Base-by-base conservation (phyloP, 1,284 basidiomycete species). In the Trametes sp. region DNA sequence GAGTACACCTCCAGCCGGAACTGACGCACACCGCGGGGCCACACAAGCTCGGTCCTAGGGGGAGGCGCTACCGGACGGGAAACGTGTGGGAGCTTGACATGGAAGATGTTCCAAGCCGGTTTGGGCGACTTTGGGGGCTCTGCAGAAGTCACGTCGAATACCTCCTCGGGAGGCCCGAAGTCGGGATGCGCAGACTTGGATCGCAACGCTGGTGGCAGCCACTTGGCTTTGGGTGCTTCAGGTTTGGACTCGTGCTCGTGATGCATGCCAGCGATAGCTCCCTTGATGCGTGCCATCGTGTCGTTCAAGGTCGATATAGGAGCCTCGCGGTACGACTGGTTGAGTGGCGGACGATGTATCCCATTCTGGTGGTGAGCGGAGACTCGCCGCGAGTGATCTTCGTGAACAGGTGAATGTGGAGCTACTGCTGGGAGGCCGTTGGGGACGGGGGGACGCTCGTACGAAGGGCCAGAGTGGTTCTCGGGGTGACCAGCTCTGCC, bases 241-340 rank as follows among this genome's bases (percentile, higher is more conserved):
- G 59, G 49, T 31, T 49, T 29, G 6, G 66, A 61, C 24, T 68
- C 68, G 42, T 62, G 51, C 36, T 67, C 71, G 42, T 53, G 77
- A 57, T 91, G 87, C 84, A 93, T 91, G 41, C 84, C 84, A 72
- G 87, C 84, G 71, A 97, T 78, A 4, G 90, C 95, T 24, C 92
- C 94, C 73, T 92, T 95, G 71, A 98, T 94, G 31, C 94, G 86
- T 7, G 92, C 94, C 84, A 98, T 91, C 57, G 89, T 87, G 72
- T 94, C 90, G 71, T 95, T 90, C 69, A 96, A 78, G 16, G 91
- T 83, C 5, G 90, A 87, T 82, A 93, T 89, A 19, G 87, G 81
- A 45, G 85, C 86, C 68, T 89, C 92, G 70, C 87, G 87, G 74
- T 85, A 85, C n/a, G 74, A 65, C 6, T 75, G 62, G 4, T 72